phyloP scores from a whole-genome alignment of 345 rosid species.

The Gossypium mustelinum region DNA sequence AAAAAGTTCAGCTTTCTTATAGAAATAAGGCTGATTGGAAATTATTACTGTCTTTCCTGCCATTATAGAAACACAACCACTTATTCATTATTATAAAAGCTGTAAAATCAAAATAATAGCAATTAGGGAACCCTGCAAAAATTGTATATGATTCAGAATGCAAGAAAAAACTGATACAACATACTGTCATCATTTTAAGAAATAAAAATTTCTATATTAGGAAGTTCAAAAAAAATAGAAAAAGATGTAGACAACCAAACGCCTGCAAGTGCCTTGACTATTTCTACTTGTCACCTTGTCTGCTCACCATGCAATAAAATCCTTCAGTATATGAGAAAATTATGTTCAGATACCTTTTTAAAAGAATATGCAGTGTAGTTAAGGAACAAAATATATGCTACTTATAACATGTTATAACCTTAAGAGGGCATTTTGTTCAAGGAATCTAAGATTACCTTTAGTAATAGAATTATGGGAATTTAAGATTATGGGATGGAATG shows the following conservation, averaged over 20 bases:
- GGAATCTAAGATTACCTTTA: too few species aligned
- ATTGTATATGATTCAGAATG: not conserved
- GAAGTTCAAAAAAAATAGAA: not conserved
- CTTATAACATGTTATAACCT: not conserved
- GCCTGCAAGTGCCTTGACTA: not conserved
- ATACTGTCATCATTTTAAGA: conserved; percentile 5
- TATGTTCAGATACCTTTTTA: not conserved
- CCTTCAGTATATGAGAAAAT: not conserved
- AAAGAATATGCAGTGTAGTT: not conserved
- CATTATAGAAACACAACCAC: conserved; percentile 23
- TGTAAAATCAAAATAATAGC: conserved; percentile 2
- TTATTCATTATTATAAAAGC: not conserved
- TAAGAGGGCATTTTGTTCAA: too few species aligned
- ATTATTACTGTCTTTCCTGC: conserved; percentile 82
- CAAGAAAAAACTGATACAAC: not conserved
- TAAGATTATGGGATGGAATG: too few species aligned
- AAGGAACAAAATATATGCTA: not conserved
- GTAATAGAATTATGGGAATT: too few species aligned
- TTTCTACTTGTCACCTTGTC: not conserved
- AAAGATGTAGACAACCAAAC: not conserved
- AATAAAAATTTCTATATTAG: not conserved
- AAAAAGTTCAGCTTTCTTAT: conserved; percentile 90
- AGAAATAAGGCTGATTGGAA: conserved; percentile 92
- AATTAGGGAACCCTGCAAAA: not conserved
- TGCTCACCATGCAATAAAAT: not conserved